phyloP scores from a whole-genome alignment of 345 rosid genomes.

The Raphanus sativus region DNA sequence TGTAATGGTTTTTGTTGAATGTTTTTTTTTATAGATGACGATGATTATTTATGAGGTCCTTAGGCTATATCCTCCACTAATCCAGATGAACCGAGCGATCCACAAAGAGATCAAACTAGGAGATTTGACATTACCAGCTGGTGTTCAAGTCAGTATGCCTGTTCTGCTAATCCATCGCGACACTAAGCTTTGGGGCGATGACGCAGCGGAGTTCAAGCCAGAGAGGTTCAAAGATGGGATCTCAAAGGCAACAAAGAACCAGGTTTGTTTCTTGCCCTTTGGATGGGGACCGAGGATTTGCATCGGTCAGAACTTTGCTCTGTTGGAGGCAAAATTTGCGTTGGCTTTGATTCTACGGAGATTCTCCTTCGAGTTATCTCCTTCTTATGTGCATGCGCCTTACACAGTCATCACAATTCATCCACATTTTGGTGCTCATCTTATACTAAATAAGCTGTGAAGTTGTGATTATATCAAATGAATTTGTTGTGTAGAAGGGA shows the following conservation, averaged over 20 bases:
- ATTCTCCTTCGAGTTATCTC: constrained; percentile 55
- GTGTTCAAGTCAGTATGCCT: constrained; percentile 32
- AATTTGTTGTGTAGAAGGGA: constrained; percentile 1
- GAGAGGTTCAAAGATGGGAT: constrained; percentile 51
- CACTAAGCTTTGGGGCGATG: constrained; percentile 50
- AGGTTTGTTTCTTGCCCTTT: constrained; percentile 50
- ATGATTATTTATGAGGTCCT: constrained; percentile 54
- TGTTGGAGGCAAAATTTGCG: constrained; percentile 58
- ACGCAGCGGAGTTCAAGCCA: constrained; percentile 59
- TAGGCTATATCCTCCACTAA: constrained; percentile 46
- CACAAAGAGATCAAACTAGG: constrained; percentile 45
- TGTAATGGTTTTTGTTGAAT: background rate
- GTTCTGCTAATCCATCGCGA: constrained; percentile 43
- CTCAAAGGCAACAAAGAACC: constrained; percentile 55
- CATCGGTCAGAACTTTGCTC: constrained; percentile 61
- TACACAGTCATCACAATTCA: constrained; percentile 36
- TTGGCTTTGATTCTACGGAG: constrained; percentile 50
- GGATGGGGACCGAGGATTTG: constrained; percentile 64
- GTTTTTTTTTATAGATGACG: constrained; percentile 23
- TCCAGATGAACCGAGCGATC: constrained; percentile 17
- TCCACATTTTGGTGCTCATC: constrained; percentile 51
- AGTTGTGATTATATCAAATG: background rate
- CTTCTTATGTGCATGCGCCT: constrained; percentile 54
- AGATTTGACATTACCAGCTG: constrained; percentile 39
- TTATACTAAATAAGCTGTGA: constrained; percentile 38